phyloP scores from a whole-genome alignment of 345 rosid genomes.

The Eucalyptus curtisii region DNA sequence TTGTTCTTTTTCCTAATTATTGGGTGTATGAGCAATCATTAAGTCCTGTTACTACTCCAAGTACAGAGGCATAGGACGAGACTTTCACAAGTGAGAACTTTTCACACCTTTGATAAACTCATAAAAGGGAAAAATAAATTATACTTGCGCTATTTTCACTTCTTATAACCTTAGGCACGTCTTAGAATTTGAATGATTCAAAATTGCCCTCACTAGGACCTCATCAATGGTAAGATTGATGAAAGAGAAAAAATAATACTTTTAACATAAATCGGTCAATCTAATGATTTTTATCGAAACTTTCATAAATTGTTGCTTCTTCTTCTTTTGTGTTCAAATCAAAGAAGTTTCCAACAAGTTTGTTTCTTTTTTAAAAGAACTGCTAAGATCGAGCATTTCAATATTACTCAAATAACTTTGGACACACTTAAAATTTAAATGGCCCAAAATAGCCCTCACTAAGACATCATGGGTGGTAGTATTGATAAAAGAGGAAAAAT shows the following conservation, averaged over 20 bases:
- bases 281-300: neutral
- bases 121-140: neutral
- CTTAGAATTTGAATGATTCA: neutral
- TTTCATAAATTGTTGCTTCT: neutral
- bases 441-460: neutral
- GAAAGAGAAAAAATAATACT: neutral
- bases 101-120: neutral
- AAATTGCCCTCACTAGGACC: neutral
- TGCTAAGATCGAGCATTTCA: neutral
- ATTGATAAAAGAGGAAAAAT: neutral
- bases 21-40: neutral
- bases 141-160: neutral
- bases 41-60: neutral
- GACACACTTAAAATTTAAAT: neutral
- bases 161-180: neutral
- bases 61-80: neutral
- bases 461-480: neutral
- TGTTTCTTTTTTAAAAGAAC: neutral
- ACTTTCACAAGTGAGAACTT: neutral
- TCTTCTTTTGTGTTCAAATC: neutral
- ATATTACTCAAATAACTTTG: neutral
- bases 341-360: neutral
- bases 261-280: neutral
- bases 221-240: neutral
- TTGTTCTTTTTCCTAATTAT: neutral